A percentile compares a stretch with the other conserved stretches of the same genome.
These are phyloP conservation scores for Xylona heveae DNA, from an alignment of 495 filamentous ascomycete species.

Conservation along the genomic window DNA sequence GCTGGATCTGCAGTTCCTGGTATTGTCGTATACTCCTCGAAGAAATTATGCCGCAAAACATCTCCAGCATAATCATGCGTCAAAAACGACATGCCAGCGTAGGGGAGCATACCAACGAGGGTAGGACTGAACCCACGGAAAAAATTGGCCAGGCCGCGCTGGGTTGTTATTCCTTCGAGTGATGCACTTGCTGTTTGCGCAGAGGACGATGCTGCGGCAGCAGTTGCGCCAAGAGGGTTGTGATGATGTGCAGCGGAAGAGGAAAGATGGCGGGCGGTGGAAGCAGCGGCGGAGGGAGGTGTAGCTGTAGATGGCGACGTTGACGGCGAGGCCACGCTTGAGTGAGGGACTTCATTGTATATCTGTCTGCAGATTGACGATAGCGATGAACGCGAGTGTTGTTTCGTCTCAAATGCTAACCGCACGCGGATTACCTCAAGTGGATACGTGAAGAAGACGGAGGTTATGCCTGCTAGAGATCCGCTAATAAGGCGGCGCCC, in stretches of 20 bases:
- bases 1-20: slow-evolving; percentile 19
- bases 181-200: slow-evolving; percentile 12
- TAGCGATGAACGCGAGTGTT: slow-evolving; percentile 40
- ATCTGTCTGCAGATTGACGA: slow-evolving; percentile 57
- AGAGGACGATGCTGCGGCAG: slow-evolving; percentile 3
- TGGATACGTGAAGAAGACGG: slow-evolving; percentile 89
- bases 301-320: slow-evolving; percentile 6
- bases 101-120: slow-evolving; percentile 82
- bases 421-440: slow-evolving; percentile 83
- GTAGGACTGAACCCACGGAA: slow-evolving; percentile 88
- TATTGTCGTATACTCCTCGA: slow-evolving; percentile 48
- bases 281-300: not conserved
- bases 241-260: too few species aligned
- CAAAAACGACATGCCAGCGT: slow-evolving; percentile 92
- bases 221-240: not conserved
- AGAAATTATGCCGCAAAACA: slow-evolving; percentile 39
- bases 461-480: slow-evolving; percentile 63
- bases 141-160: slow-evolving; percentile 64
- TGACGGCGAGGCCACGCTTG: slow-evolving; percentile 10
- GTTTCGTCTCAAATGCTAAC: slow-evolving; percentile 77
- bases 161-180: slow-evolving; percentile 24
- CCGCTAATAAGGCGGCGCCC: slow-evolving; percentile 60
- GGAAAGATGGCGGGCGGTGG: too few species aligned
- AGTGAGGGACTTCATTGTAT: slow-evolving; percentile 44
- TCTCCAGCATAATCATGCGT: slow-evolving; percentile 81